Evolutionary conservation across 345 rosid genomes (phyloP).

Genomic region (Populus pruinosa): DNA sequence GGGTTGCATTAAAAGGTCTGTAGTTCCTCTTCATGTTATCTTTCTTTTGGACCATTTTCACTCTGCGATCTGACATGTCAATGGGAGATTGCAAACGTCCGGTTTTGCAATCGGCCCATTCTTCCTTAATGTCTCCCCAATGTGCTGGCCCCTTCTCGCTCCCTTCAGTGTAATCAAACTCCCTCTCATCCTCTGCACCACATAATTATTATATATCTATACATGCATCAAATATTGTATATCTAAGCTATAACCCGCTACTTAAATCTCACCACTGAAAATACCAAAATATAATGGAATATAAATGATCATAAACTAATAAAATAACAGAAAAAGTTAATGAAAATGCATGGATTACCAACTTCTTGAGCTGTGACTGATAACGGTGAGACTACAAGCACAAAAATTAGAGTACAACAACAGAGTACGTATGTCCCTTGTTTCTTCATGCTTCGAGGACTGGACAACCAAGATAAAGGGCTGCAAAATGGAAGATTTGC

Average conservation of each 20-base stretch:
- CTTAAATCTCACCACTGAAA: too few species aligned
- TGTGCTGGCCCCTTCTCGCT: slow-evolving; percentile 46
- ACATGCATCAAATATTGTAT: too few species aligned
- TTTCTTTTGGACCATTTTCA: slow-evolving; percentile 12
- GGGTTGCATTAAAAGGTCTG: slow-evolving; percentile 30
- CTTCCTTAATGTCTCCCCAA: slow-evolving; percentile 40
- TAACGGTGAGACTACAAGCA: slow-evolving; percentile 7
- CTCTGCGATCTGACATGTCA: slow-evolving; percentile 19
- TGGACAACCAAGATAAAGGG: background rate
- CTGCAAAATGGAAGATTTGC: background rate
- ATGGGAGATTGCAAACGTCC: slow-evolving; percentile 22
- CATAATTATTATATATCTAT: background rate
- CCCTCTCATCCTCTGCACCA: slow-evolving; percentile 56
- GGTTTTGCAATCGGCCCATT: slow-evolving; percentile 17
- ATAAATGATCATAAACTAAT: too few species aligned
- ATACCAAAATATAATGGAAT: too few species aligned
- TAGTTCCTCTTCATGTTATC: slow-evolving; percentile 25
- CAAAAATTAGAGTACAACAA: background rate
- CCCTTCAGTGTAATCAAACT: slow-evolving; percentile 42
- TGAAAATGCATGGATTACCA: slow-evolving; percentile 18
- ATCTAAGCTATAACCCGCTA: too few species aligned
- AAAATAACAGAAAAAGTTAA: background rate
- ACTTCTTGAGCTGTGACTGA: slow-evolving; percentile 34
- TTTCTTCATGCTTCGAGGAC: slow-evolving; percentile 3
- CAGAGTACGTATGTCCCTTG: background rate